Base-by-base conservation (phyloP, 768 basidiomycete genomes). In the Xerocomus spinulosus region DNA sequence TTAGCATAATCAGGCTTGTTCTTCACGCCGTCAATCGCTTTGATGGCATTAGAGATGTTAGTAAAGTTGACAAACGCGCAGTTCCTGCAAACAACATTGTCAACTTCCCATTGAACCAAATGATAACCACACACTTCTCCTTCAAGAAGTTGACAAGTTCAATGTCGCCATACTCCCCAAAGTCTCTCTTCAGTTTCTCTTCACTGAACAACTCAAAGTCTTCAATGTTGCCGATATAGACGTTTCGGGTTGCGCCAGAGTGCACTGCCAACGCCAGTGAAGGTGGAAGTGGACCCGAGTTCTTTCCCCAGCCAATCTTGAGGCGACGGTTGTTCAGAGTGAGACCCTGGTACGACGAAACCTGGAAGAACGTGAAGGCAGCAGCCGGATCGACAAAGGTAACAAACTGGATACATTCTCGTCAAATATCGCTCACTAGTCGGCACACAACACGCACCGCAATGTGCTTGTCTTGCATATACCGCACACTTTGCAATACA, bases 301-400 rank as follows among this genome's bases (percentile, higher is more conserved):
- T 89, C 78, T 95, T 98, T 49, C 95, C 95, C 96, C 95, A 99
- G 39, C 95, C 94, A 57, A 97, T 83, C 75, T 97, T 98, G 53
- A 98, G 79, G 23, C 93, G 83, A 35, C 94, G 85, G 68, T 92
- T 91, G 73, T 92, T 94, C 49, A 98, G 74, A 20, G 86, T 91
- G 46, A 99, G 73, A 6, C 94, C 93, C 56, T 92, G 87, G 63
- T 83, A 87, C 2, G 85, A 83, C 14, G 95, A 92, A 30, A 92
- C 85, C 61, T 95, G 89, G 80, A 82, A 93, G 77, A 99, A 97
- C 9, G 88, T 87, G 60, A 91, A 85, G 2, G 96, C 94, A 42
- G 90, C 89, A 0, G 86, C 83, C 10, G 93, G 88, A 62, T 97
- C 93, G 55, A 97, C 85, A 63, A 99, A 98, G 5, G 92, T 95